A percentile compares a stretch with the other conserved stretches of the same genome.
Evolutionary conservation across 2,329 filamentous ascomycete species (phyloP).

Genomic region (Penicillium sp.): DNA sequence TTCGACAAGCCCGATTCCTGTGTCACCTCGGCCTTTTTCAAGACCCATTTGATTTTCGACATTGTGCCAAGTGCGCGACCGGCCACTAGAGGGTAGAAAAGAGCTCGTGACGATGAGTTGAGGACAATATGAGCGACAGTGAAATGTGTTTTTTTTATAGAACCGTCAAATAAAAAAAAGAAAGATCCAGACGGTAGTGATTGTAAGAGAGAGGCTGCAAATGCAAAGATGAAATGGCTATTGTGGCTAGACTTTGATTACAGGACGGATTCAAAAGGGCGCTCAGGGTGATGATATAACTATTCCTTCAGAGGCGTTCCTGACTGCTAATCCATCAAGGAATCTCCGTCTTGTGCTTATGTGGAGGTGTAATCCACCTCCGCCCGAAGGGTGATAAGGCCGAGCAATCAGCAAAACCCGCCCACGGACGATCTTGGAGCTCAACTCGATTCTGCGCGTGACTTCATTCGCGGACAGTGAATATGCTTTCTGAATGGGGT

Average conservation of each 20-base stretch:
- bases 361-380: not conserved
- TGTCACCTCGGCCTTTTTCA: slow-evolving; percentile 63
- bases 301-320: not conserved
- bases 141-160: too few species aligned
- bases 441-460: slow-evolving; percentile 4
- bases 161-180: not conserved
- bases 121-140: too few species aligned
- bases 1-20: slow-evolving; percentile 70
- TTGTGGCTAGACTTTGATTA: not conserved
- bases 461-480: not conserved
- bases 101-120: too few species aligned
- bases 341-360: not conserved
- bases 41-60: slow-evolving; percentile 23
- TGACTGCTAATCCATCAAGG: too few species aligned
- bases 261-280: not conserved
- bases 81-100: too few species aligned
- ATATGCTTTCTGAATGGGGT: too few species aligned
- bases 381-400: slow-evolving; percentile 10
- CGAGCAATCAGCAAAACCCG: slow-evolving; percentile 1
- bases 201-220: not conserved
- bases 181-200: not conserved
- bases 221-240: not conserved
- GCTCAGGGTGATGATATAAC: slow-evolving; percentile 13
- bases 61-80: slow-evolving; percentile 11
- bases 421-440: slow-evolving; percentile 6